These are phyloP conservation scores for Cicer yamashitae DNA, from an alignment of 306 rosid species.

Conservation along the genomic window DNA sequence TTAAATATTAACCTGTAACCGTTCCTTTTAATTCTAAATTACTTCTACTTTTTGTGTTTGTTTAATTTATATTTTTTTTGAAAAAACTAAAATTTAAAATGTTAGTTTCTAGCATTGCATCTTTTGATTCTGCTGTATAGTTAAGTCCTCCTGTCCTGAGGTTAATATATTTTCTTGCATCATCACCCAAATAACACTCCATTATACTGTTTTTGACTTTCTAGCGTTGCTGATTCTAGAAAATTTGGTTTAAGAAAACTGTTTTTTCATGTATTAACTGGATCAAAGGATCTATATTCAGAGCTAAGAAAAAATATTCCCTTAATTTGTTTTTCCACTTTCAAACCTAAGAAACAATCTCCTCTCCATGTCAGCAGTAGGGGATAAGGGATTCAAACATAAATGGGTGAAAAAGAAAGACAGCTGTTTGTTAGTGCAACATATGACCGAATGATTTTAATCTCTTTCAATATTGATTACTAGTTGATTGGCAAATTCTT, in stretches of 20 bases:
- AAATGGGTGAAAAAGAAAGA: constrained; percentile 16
- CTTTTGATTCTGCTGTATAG: constrained; percentile 28
- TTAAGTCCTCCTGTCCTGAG: constrained; percentile 4
- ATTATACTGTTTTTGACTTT: neutral
- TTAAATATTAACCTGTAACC: constrained; percentile 19
- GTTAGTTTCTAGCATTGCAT: constrained; percentile 10
- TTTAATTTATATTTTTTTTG: neutral
- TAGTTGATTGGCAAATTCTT: neutral
- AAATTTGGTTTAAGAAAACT: constrained; percentile 16
- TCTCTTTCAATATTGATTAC: constrained; percentile 10
- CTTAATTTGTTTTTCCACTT: constrained; percentile 21
- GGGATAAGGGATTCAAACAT: constrained; percentile 17
- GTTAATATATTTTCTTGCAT: constrained; percentile 4
- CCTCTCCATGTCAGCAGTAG: constrained; percentile 6
- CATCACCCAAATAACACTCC: neutral
- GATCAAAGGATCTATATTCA: constrained; percentile 23
- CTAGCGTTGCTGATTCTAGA: constrained; percentile 9
- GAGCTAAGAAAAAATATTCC: neutral
- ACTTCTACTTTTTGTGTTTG: neutral
- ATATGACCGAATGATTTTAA: constrained; percentile 23
- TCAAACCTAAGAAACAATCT: constrained; percentile 13
- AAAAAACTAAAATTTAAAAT: neutral
- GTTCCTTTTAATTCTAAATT: constrained; percentile 6
- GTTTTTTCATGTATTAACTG: constrained; percentile 4
- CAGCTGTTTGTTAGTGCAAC: constrained; percentile 31